Base-by-base conservation (phyloP, 306 rosid species). In the Malus sieversii region DNA sequence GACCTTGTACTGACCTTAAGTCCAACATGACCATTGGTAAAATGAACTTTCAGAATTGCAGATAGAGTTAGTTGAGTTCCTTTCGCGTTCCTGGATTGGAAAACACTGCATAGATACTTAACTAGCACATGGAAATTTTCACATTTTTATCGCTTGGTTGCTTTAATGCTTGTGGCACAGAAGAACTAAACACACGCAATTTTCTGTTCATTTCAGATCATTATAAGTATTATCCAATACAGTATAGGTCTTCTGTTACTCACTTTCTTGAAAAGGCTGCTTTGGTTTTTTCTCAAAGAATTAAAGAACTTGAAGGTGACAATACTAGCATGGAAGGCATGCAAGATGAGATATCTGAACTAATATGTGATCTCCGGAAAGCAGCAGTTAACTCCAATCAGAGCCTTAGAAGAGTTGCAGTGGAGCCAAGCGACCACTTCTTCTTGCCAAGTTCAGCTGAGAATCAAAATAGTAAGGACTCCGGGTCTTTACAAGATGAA, bases 361-460 rank as follows among this genome's bases (percentile, higher is more conserved):
- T 87, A 78, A 90, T 87, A 20, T 87, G 88, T 77, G 91, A 86
- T 62, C 91, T 90, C 79, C 95, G 86, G 78, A 87, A 84, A 63
- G 95, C 85, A 19, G 95, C 95, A 6, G 89, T 80, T 32, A 73
- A 85, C 79, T 90, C 95, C 75, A 90, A 86, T 77, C 81, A 85
- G 83, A 90, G 92, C 75, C 83, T 90, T 53, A 77, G 84, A 86
- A 90, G 95, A 86, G 90, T 87, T 44, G 95, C 92, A 15, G 65
- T 70, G 53, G 90, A 82, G 71, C 95, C 89, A 4, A 79, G 88
- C 35, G 92, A 87, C 76, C 92, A 87, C 78, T 90, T 90, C 87
- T 86, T 81, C 83, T 84, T 85, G 84, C 92, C 92, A 30, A 87
- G 90, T 40, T 87, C 95, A 7, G 81, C 85, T 60, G 89, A 80